Evolutionary conservation across 306 rosid genomes (phyloP), one percentile per base, ranked within the genome.

Genomic region (Delonix regia): DNA sequence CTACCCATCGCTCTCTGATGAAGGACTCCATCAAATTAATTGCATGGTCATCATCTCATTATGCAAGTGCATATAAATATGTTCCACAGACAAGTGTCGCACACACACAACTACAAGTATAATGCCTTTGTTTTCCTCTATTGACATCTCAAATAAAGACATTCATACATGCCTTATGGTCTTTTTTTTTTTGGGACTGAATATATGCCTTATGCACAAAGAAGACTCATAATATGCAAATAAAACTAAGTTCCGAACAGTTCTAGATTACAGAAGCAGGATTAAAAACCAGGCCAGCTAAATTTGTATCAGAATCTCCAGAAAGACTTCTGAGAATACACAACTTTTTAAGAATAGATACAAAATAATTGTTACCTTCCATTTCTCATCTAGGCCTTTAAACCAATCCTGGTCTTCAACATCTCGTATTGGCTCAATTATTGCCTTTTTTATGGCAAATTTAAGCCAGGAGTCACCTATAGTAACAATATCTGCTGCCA

Each of bases 381-480:
- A 94, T 87, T 73, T 88, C 62, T 85, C 84, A 84, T 86, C 86
- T 80, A 94, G 84, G 69, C 77, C 80, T 84, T 86, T 89, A 86
- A 85, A 92, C 99, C 99, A 94, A 68, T 94, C 97, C 83, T 90
- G 95, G 75, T 89, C 90, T 78, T 92, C 97, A 42, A 85, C 92
- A 62, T 85, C 93, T 28, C 83, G 82, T 30, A 92, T 83, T 74
- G 97, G 93, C 83, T 94, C 88, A 82, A 94, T 86, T 78, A 90
- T 47, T 73, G 87, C 90, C 78, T 89, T 88, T 27, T 75, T 80
- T 42, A 94, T 87, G 74, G 97, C 90, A 83, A 71, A 72, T 78
- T 85, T 83, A 75, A 94, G 94, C 98, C 98, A 94, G 39, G 98
- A 92, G 83, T 94, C 98, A 16, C 98, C 97, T 53, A 94, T 80